These are phyloP conservation scores for Tephrocybe sp. DNA, from an alignment of 768 basidiomycete species.

Conservation along the genomic window DNA sequence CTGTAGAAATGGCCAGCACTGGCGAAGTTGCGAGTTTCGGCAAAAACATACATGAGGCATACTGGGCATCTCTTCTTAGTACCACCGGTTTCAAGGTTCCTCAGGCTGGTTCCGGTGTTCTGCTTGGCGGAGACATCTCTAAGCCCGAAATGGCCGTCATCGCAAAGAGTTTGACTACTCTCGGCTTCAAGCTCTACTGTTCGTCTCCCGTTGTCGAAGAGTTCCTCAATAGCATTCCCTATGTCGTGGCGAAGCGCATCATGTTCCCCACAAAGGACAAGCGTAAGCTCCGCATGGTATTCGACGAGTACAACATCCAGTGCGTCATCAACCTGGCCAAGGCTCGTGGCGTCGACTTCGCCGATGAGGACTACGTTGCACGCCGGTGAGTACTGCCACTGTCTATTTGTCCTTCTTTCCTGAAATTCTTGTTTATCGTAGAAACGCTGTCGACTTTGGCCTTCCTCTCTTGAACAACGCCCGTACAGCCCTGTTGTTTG, in stretches of 20 bases:
- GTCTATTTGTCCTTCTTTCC: neutral
- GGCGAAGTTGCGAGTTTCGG: constrained; percentile 98
- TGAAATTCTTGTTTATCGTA: constrained; percentile 27
- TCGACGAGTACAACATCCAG: constrained; percentile 92
- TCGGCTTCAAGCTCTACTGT: constrained; percentile 96
- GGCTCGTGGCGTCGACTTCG: constrained; percentile 67
- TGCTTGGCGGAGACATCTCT: constrained; percentile 88
- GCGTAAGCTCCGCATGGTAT: constrained; percentile 90
- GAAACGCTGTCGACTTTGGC: constrained; percentile 96
- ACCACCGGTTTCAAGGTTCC: constrained; percentile 97
- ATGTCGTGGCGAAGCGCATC: constrained; percentile 83
- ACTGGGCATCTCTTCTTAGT: constrained; percentile 92
- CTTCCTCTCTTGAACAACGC: constrained; percentile 90
- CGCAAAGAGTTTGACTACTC: constrained; percentile 75
- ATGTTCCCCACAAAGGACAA: constrained; percentile 98
- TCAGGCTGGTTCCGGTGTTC: constrained; percentile 77
- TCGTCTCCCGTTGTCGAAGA: constrained; percentile 79
- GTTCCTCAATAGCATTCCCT: constrained; percentile 74
- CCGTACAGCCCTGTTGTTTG: constrained; percentile 85
- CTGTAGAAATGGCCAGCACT: constrained; percentile 93
- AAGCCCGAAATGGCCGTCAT: constrained; percentile 86
- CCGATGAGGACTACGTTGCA: constrained; percentile 97
- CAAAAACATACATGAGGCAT: constrained; percentile 90
- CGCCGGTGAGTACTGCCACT: constrained; percentile 56
- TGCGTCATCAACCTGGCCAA: constrained; percentile 92